These are phyloP conservation scores for Paramarasmius palmivorus DNA, from an alignment of 1,284 basidiomycete species.

Conservation along the genomic window DNA sequence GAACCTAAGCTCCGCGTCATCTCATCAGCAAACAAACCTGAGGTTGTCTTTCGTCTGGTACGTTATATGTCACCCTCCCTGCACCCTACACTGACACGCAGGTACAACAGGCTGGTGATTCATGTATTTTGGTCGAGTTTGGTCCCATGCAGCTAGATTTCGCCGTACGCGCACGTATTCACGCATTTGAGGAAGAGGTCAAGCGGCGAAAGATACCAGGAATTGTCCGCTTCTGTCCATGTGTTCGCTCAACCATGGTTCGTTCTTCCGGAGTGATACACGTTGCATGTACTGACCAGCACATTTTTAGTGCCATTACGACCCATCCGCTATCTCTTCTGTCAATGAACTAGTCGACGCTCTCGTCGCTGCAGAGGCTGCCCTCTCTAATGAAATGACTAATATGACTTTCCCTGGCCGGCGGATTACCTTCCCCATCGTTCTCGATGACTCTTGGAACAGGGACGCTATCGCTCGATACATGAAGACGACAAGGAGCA, in stretches of 20 bases:
- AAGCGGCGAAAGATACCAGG: slow-evolving; percentile 32
- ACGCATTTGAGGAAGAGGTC: slow-evolving; percentile 52
- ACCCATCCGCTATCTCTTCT: slow-evolving; percentile 36
- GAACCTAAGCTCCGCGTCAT: slow-evolving; percentile 38
- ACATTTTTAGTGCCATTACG: slow-evolving; percentile 48
- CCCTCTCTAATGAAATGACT: slow-evolving; percentile 39
- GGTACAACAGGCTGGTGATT: slow-evolving; percentile 50
- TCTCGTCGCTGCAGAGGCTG: slow-evolving; percentile 37
- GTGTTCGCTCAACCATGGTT: slow-evolving; percentile 60
- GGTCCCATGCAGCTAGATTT: slow-evolving; percentile 54
- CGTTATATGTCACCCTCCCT: not conserved
- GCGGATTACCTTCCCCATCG: slow-evolving; percentile 60
- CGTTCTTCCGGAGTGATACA: slow-evolving; percentile 1
- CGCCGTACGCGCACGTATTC: slow-evolving; percentile 50
- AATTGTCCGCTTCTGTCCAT: slow-evolving; percentile 48
- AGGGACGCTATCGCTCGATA: slow-evolving; percentile 58
- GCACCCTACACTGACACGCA: not conserved
- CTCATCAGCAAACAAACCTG: slow-evolving; percentile 18
- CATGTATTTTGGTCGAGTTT: slow-evolving; percentile 59
- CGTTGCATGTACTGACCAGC: not conserved
- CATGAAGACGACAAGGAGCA: slow-evolving; percentile 52
- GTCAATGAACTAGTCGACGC: slow-evolving; percentile 41
- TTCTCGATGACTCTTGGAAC: slow-evolving; percentile 62
- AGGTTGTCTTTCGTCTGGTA: slow-evolving; percentile 48
- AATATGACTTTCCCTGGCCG: slow-evolving; percentile 51